phyloP scores from a whole-genome alignment of 176 grass and related monocot species.

The Oryza longistaminata region DNA sequence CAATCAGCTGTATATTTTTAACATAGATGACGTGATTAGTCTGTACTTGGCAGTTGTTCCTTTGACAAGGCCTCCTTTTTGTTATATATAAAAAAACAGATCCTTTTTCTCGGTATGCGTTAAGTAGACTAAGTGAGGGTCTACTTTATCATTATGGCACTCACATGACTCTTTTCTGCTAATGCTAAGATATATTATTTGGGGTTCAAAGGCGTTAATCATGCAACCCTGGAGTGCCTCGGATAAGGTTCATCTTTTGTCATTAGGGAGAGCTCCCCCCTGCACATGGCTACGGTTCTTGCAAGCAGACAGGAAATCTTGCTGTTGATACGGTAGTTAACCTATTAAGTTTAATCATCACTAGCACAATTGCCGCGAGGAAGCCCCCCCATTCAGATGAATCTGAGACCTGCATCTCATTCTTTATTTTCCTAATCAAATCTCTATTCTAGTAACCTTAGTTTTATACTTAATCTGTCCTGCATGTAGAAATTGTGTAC shows the following conservation, averaged over 20 bases:
- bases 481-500: conserved; percentile 12
- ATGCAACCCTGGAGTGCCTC: conserved; percentile 42
- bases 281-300: conserved; percentile 61
- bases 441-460: conserved; percentile 31
- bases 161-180: conserved; percentile 44
- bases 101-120: conserved; percentile 45
- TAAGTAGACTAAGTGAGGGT: conserved; percentile 33
- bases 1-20: conserved; percentile 22
- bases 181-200: conserved; percentile 42
- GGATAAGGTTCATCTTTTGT: conserved; percentile 52
- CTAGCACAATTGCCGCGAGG: conserved; percentile 30
- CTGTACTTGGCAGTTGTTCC: conserved; percentile 41
- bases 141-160: conserved; percentile 58
- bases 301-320: conserved; percentile 65
- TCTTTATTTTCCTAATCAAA: conserved; percentile 12
- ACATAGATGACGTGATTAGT: conserved; percentile 28
- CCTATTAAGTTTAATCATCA: conserved; percentile 45
- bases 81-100: conserved; percentile 19
- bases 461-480: conserved; percentile 21
- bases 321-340: conserved; percentile 50
- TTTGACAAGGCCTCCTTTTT: conserved; percentile 44
- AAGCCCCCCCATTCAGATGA: conserved; percentile 52
- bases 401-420: conserved; percentile 37
- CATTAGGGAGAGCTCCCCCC: conserved; percentile 15
- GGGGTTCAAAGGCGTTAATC: conserved; percentile 54